Evolutionary conservation across 2,329 filamentous ascomycete species (phyloP).

Genomic region (Orbilia blumenaviensis): DNA sequence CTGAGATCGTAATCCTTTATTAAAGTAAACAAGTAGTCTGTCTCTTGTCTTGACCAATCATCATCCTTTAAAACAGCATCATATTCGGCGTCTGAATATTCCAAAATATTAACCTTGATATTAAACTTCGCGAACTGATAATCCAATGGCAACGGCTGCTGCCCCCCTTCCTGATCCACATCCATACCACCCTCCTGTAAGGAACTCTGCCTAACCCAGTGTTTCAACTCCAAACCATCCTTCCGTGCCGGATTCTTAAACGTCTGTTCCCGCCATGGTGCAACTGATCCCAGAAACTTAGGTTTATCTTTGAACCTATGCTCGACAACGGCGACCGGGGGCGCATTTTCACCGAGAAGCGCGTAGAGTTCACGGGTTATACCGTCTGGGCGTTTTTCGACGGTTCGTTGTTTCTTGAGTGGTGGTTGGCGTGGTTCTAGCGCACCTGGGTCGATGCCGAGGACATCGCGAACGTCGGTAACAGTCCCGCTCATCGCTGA

Average conservation of each 20-base stretch:
- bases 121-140: constrained; percentile 86
- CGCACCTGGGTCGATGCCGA: constrained; percentile 55
- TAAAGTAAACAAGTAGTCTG: constrained; percentile 83
- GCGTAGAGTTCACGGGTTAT: constrained; percentile 59
- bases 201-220: constrained; percentile 76
- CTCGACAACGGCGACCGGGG: constrained; percentile 58
- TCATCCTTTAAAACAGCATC: constrained; percentile 74
- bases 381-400: constrained; percentile 59
- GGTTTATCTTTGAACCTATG: constrained; percentile 58
- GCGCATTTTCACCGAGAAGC: constrained; percentile 58
- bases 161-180: constrained; percentile 55
- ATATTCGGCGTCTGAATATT: constrained; percentile 90
- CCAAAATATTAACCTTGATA: constrained; percentile 77
- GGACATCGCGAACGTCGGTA: constrained; percentile 58
- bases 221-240: constrained; percentile 76
- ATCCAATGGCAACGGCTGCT: constrained; percentile 61
- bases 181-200: constrained; percentile 57
- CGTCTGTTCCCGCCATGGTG: constrained; percentile 54
- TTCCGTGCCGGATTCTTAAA: constrained; percentile 81
- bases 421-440: constrained; percentile 56
- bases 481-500: constrained; percentile 56
- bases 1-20: constrained; percentile 83
- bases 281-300: constrained; percentile 57
- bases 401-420: constrained; percentile 58
- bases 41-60: constrained; percentile 92